Evolutionary conservation across 176 grass and related monocot genomes (phyloP).

Genomic region (Puccinellia tenuiflora): DNA sequence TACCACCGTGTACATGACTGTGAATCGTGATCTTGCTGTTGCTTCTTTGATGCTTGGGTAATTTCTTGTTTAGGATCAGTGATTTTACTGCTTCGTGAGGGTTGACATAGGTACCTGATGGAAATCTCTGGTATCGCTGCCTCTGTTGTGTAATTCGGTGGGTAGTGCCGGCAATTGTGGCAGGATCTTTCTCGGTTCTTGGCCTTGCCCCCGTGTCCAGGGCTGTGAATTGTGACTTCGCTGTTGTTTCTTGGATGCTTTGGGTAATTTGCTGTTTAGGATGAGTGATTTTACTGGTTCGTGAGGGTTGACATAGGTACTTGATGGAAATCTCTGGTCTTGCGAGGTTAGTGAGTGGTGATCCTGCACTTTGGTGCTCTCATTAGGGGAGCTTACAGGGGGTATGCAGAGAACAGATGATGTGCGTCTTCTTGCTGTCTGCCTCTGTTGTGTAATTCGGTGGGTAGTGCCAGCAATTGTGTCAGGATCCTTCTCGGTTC

Average conservation of each 20-base stretch:
- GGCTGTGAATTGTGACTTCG: too few species aligned
- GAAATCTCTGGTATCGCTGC: not conserved
- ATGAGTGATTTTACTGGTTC: not conserved
- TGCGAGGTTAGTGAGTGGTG: not conserved
- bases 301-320: not conserved
- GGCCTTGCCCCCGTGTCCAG: not conserved
- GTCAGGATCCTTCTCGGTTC: too few species aligned
- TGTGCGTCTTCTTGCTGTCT: not conserved
- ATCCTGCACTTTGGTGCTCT: not conserved
- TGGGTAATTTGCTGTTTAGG: not conserved
- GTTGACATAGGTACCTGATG: not conserved
- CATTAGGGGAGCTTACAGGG: not conserved
- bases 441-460: not conserved
- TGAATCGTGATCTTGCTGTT: not conserved
- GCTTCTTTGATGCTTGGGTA: not conserved
- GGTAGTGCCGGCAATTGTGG: not conserved
- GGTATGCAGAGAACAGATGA: not conserved
- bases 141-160: not conserved
- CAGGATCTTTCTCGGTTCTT: constrained; percentile 3
- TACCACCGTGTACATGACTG: not conserved
- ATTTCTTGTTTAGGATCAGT: not conserved
- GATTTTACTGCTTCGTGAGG: not conserved
- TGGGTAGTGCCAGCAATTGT: too few species aligned
- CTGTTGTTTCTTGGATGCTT: too few species aligned
- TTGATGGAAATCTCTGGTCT: not conserved